Evolutionary conservation across 164 flowering plant species (phyloP), one percentile per base, ranked within the genome.

Genomic region (Akebia trifoliata): DNA sequence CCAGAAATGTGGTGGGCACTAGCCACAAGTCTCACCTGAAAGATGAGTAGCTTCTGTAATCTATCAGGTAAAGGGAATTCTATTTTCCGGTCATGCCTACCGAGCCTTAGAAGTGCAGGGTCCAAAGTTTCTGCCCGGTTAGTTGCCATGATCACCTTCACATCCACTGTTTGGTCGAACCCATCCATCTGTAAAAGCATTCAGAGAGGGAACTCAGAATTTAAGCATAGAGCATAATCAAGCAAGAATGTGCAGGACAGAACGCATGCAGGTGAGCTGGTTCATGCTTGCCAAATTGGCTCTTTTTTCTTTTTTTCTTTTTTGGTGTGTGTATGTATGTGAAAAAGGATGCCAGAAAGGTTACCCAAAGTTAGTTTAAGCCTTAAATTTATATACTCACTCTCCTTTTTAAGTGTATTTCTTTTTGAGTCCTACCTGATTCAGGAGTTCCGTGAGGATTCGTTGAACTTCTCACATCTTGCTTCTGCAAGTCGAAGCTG

Each of bases 41-140:
- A 92, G 56, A 92, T 95, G 64, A 92, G 97, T 69, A 97, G 80
- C 76, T 92, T 92, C 52, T 92, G 98, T 20, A 96, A 72, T 51
- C 98, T 78, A 72, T 92, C 98, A 32, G 98, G 98, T 69, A 92
- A 67, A 66, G 98, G 98, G 61, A 92, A 92, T 61, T 92, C 98
- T 60, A 92, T 92, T 63, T 92, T 92, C 18, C 98, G 76, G 59
- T 92, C 98, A 62, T 89, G 87, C 61, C 98, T 78, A 55, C 97
- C 95, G 37, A 97, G 98, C 54, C 98, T 89, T 14, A 92, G 75
- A 59, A 92, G 93, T 24, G 98, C 98, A 62, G 98, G 98, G 56
- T 92, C 98, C 70, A 92, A 70, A 45, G 98, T 92, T 62, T 89
- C 98, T 11, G 98, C 98, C 7, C 98, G 73, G 65, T 92, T 92